Conservation (phyloP, 73 alveolate genomes). For the Tetrahymena malaccensis region DNA sequence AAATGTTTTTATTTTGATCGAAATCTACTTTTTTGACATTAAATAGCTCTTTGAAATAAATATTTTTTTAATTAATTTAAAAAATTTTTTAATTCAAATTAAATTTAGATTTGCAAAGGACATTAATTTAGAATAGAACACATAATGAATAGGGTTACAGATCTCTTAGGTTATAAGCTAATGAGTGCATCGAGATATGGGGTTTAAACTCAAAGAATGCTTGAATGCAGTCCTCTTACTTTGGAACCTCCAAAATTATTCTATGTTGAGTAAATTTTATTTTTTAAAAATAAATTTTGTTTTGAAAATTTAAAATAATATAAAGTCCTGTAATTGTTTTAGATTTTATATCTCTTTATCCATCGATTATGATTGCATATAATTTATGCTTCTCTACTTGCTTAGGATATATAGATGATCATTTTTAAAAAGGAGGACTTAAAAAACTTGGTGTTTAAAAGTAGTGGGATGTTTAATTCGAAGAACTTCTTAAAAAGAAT, state of each 20-base stretch:
- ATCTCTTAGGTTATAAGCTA: constrained; percentile 55
- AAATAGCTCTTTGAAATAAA: too few relatives aligned
- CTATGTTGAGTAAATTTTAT: constrained; percentile 27
- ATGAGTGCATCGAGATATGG: constrained; percentile 62
- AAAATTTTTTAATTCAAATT: constrained; percentile 31
- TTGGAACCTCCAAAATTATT: constrained; percentile 75
- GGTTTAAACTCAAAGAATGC: constrained; percentile 44
- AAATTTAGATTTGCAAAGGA: constrained; percentile 70
- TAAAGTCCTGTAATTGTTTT: constrained; percentile 68
- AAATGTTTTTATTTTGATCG: too few relatives aligned
- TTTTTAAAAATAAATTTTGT: neutral
- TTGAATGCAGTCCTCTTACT: constrained; percentile 80
- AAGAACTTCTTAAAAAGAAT: neutral
- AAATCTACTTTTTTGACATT: too few relatives aligned
- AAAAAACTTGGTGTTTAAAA: neutral
- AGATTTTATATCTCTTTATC: constrained; percentile 85
- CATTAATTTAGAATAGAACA: constrained; percentile 85
- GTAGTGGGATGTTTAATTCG: neutral
- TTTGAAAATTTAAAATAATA: neutral
- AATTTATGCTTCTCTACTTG: constrained; percentile 88
- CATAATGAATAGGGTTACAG: constrained; percentile 63
- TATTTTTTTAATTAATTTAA: too few relatives aligned
- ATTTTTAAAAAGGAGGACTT: neutral
- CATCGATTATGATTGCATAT: constrained; percentile 82
- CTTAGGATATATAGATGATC: constrained; percentile 59